phyloP scores from a whole-genome alignment of 345 rosid species.

The Microthlaspi erraticum region DNA sequence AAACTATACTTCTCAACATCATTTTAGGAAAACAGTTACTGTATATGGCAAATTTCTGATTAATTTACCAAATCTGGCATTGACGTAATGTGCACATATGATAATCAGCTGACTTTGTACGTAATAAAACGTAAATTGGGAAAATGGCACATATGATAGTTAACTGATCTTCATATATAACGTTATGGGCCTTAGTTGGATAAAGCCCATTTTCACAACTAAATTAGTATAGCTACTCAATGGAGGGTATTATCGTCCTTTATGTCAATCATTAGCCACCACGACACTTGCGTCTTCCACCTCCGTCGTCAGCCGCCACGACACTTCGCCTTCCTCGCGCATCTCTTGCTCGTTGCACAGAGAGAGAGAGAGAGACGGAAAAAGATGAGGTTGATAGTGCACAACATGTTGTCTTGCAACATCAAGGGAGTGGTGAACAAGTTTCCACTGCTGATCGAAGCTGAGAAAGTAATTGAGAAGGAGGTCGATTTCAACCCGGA shows the following conservation, averaged over 20 bases:
- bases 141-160: too few species aligned
- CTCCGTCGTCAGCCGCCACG: slow-evolving; percentile 5
- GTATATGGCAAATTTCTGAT: background rate
- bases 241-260: background rate
- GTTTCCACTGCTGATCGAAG: slow-evolving; percentile 74
- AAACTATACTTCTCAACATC: too few species aligned
- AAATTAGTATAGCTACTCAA: too few species aligned
- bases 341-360: slow-evolving; percentile 9
- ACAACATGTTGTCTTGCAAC: slow-evolving; percentile 82
- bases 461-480: slow-evolving; percentile 59
- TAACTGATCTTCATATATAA: too few species aligned
- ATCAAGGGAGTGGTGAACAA: slow-evolving; percentile 79
- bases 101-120: too few species aligned
- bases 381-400: slow-evolving; percentile 71
- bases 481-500: slow-evolving; percentile 73
- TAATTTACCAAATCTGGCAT: background rate
- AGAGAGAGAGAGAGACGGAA: slow-evolving; percentile 7
- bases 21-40: too few species aligned
- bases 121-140: too few species aligned
- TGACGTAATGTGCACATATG: too few species aligned
- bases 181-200: slow-evolving; percentile 19
- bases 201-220: slow-evolving; percentile 12
- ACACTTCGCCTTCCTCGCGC: background rate
- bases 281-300: background rate
- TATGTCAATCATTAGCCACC: background rate